Percentiles rank a stretch among this genome's conserved stretches.
phyloP scores from a whole-genome alignment of 2,329 filamentous ascomycete genomes.

The Xylaria sp. region DNA sequence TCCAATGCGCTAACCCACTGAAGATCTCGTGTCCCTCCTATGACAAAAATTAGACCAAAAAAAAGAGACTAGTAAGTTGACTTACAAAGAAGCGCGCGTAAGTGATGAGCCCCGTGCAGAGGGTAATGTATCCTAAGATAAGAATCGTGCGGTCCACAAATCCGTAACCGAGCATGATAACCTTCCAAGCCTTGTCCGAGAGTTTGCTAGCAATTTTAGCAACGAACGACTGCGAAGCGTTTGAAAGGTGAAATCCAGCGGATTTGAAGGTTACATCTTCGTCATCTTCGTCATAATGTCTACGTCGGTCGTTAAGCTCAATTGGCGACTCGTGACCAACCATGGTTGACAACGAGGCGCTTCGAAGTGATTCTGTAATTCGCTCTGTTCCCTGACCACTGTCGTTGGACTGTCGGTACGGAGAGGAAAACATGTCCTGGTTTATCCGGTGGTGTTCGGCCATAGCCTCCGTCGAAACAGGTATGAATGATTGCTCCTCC shows the following conservation, averaged over 20 bases:
- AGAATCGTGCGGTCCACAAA: constrained; percentile 80
- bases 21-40: constrained; percentile 77
- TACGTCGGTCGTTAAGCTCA: constrained; percentile 52
- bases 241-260: constrained; percentile 57
- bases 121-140: constrained; percentile 77
- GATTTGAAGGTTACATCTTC: constrained; percentile 53
- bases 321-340: constrained; percentile 57
- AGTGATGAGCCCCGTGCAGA: constrained; percentile 78
- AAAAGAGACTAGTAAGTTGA: constrained; percentile 35
- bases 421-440: constrained; percentile 46
- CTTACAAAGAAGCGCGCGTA: constrained; percentile 88
- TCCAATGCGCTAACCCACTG: constrained; percentile 89
- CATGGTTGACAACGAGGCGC: constrained; percentile 70
- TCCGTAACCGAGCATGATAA: constrained; percentile 70
- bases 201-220: constrained; percentile 65
- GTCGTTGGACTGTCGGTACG: constrained; percentile 73
- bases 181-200: constrained; percentile 65
- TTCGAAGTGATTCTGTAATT: constrained; percentile 72
- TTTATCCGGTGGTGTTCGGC: constrained; percentile 61
- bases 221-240: constrained; percentile 62
- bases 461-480: constrained; percentile 66
- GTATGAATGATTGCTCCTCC: constrained; percentile 70
- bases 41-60: constrained; percentile 28
- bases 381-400: constrained; percentile 80
- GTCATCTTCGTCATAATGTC: constrained; percentile 58